Evolutionary conservation across 768 basidiomycete genomes (phyloP), one percentile per base, ranked within the genome.

Genomic region (Mycena galericulata): DNA sequence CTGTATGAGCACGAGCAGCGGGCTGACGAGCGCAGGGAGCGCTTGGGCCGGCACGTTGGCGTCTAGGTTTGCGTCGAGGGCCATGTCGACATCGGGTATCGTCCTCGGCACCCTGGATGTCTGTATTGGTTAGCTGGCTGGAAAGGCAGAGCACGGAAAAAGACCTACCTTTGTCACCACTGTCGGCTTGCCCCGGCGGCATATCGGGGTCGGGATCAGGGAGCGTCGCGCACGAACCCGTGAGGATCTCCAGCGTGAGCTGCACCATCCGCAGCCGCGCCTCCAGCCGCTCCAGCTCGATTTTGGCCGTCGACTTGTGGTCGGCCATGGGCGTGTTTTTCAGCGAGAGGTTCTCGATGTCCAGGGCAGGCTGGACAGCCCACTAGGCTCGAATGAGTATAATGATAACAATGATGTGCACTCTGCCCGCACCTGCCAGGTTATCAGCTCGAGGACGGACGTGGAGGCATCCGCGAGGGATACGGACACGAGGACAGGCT

Each of bases 241-340:
- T 97, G 69, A 98, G 78, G 54, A 98, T 89, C 79, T 98, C 96
- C 29, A 98, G 83, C n/a, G 92, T 89, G 34, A 96, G 85, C 70
- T 93, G 92, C 14, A 94, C 85, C 1, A 92, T 92, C 72, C 90
- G 85, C 58, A 98, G 78, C 61, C 81, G 87, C 18, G 83, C 81
- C 79, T 98, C 96, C 17, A 96, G 81, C 32, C 81, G 81, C 67
- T 94, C 92, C 2, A 98, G 85, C 73, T 92, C 89, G 12, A 88
- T 62, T 75, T 96, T 92, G 17, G 85, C 85, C 1, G 83, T 75
- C 4, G 91, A 86, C 76, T 88, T 92, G 76, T 97, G 90, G 75
- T 97, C 96, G 15, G 89, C 88, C 75, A 90, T 88, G 14, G 93
- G 92, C 0, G 86, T 83, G 67, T 90, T 83, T 75, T 92, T 90